Evolutionary conservation across 2,329 filamentous ascomycete species (phyloP).

Genomic region (Calonectria pseudoturangicola): DNA sequence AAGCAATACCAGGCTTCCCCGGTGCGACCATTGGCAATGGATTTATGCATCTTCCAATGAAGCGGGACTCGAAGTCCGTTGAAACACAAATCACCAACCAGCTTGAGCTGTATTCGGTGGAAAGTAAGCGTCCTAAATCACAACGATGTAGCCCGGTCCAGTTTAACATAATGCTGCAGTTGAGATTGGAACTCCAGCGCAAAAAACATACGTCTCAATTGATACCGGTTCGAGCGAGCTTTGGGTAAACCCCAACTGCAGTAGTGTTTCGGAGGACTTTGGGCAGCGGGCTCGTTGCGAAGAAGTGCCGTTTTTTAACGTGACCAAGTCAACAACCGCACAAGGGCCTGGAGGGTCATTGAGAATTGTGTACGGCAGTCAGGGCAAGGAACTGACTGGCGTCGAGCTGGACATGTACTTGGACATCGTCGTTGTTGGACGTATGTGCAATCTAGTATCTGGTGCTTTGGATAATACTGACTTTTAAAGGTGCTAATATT

Average conservation of each 20-base stretch:
- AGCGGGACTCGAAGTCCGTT: background rate
- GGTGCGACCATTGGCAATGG: background rate
- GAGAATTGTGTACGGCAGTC: conserved; percentile 37
- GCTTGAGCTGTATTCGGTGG: background rate
- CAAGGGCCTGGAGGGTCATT: conserved; percentile 30
- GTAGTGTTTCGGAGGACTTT: conserved; percentile 36
- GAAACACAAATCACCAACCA: background rate
- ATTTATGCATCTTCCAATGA: conserved; percentile 7
- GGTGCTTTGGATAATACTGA: background rate
- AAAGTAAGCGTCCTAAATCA: background rate
- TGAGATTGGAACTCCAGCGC: conserved; percentile 55
- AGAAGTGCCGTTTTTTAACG: conserved; percentile 35
- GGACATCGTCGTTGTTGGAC: conserved; percentile 19
- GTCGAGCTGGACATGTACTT: conserved; percentile 17
- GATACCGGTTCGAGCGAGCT: conserved; percentile 59
- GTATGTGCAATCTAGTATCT: conserved; percentile 9
- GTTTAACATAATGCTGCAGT: conserved; percentile 43
- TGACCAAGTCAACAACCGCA: conserved; percentile 9
- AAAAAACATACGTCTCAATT: conserved; percentile 54
- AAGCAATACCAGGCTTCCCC: background rate
- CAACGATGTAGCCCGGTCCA: background rate
- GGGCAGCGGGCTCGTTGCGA: conserved; percentile 43
- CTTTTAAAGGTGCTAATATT: conserved; percentile 31
- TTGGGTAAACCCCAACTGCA: conserved; percentile 60
- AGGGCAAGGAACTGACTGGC: conserved; percentile 29